Percentiles rank a stretch among this genome's conserved stretches.
phyloP scores from a whole-genome alignment of 805 yeast genomes.

The Metschnikowia kunwiensis region DNA sequence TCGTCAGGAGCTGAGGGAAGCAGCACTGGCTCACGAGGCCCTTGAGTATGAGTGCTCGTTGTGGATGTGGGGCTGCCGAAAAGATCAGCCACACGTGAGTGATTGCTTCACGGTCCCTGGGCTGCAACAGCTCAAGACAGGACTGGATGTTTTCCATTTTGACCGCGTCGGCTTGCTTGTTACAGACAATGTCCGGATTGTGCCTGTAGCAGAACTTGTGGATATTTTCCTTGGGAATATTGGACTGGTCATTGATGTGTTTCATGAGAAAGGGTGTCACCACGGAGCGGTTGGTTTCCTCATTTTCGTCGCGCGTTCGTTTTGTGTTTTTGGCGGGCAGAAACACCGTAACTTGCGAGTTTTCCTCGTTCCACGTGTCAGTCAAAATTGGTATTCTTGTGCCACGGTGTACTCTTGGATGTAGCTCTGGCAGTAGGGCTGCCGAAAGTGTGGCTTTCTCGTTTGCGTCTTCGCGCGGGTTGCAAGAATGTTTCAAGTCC shows the following conservation, averaged over 20 bases:
- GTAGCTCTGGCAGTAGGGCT: not conserved
- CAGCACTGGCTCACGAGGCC: slow-evolving; percentile 90
- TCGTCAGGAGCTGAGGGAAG: slow-evolving; percentile 87
- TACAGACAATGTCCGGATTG: slow-evolving; percentile 80
- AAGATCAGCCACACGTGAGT: slow-evolving; percentile 83
- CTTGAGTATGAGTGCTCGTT: slow-evolving; percentile 71
- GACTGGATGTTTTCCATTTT: slow-evolving; percentile 64
- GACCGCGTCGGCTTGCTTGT: slow-evolving; percentile 60
- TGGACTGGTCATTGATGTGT: slow-evolving; percentile 41
- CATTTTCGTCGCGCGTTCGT: not conserved
- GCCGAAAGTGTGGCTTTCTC: slow-evolving; percentile 1
- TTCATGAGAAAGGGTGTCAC: slow-evolving; percentile 42
- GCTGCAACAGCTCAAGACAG: slow-evolving; percentile 55
- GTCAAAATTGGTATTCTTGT: not conserved
- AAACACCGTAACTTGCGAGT: not conserved
- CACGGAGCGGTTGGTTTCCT: slow-evolving; percentile 19
- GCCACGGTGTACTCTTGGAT: too few relatives aligned
- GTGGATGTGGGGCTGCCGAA: slow-evolving; percentile 63
- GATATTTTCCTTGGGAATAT: slow-evolving; percentile 48
- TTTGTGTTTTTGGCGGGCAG: not conserved
- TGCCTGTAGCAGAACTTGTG: slow-evolving; percentile 87
- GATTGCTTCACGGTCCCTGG: slow-evolving; percentile 73
- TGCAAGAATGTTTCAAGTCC: slow-evolving; percentile 16
- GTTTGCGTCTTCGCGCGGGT: slow-evolving; percentile 6
- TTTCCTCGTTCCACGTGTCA: slow-evolving; percentile 1